A percentile compares a stretch with the other conserved stretches of the same genome.
Evolutionary conservation across 306 rosid species (phyloP).

Genomic region (Glycine tomentella): DNA sequence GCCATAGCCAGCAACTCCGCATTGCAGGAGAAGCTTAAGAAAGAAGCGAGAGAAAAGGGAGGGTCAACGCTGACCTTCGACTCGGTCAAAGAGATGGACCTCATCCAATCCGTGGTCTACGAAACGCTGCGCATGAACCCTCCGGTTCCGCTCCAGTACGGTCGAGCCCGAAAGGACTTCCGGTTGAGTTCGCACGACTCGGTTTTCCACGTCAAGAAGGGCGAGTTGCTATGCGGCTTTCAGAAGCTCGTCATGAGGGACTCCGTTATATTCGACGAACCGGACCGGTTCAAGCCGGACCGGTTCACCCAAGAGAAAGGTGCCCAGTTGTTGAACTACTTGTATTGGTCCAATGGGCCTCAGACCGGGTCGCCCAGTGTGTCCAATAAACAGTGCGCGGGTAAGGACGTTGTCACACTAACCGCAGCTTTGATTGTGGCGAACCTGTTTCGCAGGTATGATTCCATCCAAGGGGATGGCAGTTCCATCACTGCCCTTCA

Average conservation of each 20-base stretch:
- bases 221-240: conserved; percentile 85
- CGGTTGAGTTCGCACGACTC: conserved; percentile 71
- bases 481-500: conserved; percentile 67
- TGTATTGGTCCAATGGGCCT: conserved; percentile 96
- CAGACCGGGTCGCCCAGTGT: conserved; percentile 66
- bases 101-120: conserved; percentile 75
- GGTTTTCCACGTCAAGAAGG: conserved; percentile 67
- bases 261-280: conserved; percentile 65
- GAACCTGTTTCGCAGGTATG: conserved; percentile 67
- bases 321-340: conserved; percentile 57
- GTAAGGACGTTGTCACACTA: conserved; percentile 70
- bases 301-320: conserved; percentile 72
- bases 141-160: conserved; percentile 87
- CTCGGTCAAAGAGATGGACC: conserved; percentile 67
- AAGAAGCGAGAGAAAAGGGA: conserved; percentile 70
- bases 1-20: conserved; percentile 54
- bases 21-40: conserved; percentile 60
- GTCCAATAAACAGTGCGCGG: conserved; percentile 86
- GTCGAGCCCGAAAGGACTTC: conserved; percentile 84
- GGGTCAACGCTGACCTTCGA: conserved; percentile 68
- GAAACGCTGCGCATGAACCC: conserved; percentile 86
- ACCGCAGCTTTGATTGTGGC: conserved; percentile 73
- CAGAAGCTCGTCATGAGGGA: conserved; percentile 82
- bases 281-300: conserved; percentile 76
- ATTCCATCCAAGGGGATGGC: conserved; percentile 66